Percentiles rank a stretch among this genome's conserved stretches.
Conservation (phyloP, 495 filamentous ascomycete genomes). For the Hypoxylon subgilvum region DNA sequence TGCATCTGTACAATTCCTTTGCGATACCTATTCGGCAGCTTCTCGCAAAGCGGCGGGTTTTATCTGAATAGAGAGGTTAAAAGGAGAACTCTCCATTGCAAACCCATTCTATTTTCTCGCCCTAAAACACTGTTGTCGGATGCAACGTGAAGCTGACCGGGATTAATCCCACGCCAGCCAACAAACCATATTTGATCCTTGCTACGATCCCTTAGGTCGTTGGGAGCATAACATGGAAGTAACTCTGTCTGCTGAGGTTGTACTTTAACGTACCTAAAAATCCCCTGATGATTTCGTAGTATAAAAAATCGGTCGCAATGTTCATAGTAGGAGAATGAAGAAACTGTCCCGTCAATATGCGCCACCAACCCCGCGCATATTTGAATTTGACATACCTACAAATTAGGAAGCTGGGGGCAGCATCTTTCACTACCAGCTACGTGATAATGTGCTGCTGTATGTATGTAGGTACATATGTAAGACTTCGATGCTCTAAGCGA, state of each 20-base stretch:
- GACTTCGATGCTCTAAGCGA: slow-evolving; percentile 23
- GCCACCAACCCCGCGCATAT: too few species aligned
- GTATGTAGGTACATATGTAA: not conserved
- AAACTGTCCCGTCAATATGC: too few species aligned
- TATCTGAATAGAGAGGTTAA: not conserved
- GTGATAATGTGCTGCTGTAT: not conserved
- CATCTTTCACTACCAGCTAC: too few species aligned
- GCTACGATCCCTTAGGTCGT: slow-evolving; percentile 31
- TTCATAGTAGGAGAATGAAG: too few species aligned
- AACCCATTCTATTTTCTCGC: slow-evolving; percentile 2
- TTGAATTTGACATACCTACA: too few species aligned
- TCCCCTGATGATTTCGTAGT: too few species aligned
- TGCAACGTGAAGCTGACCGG: slow-evolving; percentile 31
- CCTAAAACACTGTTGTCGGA: slow-evolving; percentile 8
- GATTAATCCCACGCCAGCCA: slow-evolving; percentile 36
- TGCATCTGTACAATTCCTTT: slow-evolving; percentile 2
- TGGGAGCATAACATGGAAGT: too few species aligned
- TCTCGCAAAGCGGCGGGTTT: not conserved
- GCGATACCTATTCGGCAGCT: not conserved
- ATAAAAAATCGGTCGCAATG: too few species aligned
- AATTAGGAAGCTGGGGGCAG: not conserved
- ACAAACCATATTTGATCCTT: slow-evolving; percentile 25
- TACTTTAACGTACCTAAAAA: too few species aligned
- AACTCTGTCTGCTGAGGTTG: too few species aligned
- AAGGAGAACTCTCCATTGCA: slow-evolving; percentile 4